phyloP scores from a whole-genome alignment of 192 early-diverging fungal genomes.

The Cladochytrium replicatum region DNA sequence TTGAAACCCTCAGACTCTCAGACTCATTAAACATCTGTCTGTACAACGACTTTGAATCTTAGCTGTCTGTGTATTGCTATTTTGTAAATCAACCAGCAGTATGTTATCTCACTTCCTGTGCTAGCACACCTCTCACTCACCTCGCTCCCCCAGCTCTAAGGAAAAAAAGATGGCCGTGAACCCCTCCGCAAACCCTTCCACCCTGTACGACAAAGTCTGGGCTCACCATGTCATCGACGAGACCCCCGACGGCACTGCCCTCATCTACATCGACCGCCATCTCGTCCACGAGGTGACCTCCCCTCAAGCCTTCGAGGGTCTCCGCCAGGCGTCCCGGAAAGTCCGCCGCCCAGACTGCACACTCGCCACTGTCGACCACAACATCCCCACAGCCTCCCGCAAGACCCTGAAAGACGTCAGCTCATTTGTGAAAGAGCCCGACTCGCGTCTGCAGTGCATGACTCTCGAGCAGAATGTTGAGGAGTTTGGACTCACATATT shows the following conservation, averaged over 20 bases:
- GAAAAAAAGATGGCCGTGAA: too few species aligned
- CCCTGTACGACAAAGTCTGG: slow-evolving; percentile 65
- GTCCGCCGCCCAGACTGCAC: slow-evolving; percentile 56
- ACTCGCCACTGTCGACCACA: slow-evolving; percentile 64
- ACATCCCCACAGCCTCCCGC: slow-evolving; percentile 46
- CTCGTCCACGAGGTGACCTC: slow-evolving; percentile 58
- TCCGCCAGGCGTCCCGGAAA: slow-evolving; percentile 38
- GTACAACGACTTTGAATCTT: too few species aligned
- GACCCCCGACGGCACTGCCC: slow-evolving; percentile 47
- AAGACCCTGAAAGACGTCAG: slow-evolving; percentile 43
- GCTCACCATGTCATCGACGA: slow-evolving; percentile 46
- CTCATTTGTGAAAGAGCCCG: slow-evolving; percentile 51
- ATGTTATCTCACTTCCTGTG: too few species aligned
- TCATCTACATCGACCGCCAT: slow-evolving; percentile 64
- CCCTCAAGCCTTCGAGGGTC: slow-evolving; percentile 62
- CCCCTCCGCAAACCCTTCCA: too few species aligned
- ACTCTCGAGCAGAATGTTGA: slow-evolving; percentile 57
- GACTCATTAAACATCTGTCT: too few species aligned
- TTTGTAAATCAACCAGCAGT: too few species aligned
- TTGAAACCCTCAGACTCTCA: too few species aligned
- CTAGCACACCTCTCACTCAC: too few species aligned
- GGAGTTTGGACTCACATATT: slow-evolving; percentile 53
- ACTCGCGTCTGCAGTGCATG: slow-evolving; percentile 49
- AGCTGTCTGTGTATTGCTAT: too few species aligned
- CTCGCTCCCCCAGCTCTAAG: too few species aligned